A percentile compares a stretch with the other conserved stretches of the same genome.
phyloP scores from a whole-genome alignment of 148 eudicot species.

The Selenicereus undatus region DNA sequence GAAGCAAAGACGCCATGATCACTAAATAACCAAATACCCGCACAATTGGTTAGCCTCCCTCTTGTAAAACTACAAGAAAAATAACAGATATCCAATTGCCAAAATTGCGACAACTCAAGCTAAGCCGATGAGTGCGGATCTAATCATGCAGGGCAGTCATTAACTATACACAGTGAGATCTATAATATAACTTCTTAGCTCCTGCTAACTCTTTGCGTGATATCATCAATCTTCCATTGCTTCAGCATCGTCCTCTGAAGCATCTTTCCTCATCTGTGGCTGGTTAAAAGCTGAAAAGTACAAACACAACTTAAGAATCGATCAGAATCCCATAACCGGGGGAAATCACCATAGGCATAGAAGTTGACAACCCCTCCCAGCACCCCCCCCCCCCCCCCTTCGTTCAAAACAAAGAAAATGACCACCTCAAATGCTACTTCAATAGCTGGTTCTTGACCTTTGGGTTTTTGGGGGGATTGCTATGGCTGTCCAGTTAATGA shows the following conservation, averaged over 20 bases:
- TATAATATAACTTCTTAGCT: not conserved
- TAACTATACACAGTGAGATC: constrained; percentile 10
- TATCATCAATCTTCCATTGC: constrained; percentile 23
- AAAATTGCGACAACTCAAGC: constrained; percentile 13
- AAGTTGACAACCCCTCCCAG: too few species aligned
- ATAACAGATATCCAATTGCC: constrained; percentile 1
- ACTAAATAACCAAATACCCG: not conserved
- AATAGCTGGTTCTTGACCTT: too few species aligned
- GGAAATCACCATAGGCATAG: not conserved
- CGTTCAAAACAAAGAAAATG: not conserved
- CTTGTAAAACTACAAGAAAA: not conserved
- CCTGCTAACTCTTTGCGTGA: not conserved
- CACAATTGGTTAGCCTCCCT: too few species aligned
- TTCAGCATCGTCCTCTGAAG: constrained; percentile 8
- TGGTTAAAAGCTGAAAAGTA: constrained; percentile 24
- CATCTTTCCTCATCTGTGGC: constrained; percentile 16
- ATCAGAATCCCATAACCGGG: not conserved
- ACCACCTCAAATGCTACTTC: too few species aligned
- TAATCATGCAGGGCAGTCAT: constrained; percentile 6
- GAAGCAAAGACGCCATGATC: not conserved
- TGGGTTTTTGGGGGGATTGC: too few species aligned
- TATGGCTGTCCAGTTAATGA: too few species aligned
- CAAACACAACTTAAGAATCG: not conserved
- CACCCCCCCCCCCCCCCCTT: too few species aligned
- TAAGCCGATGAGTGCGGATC: not conserved